Conservation (phyloP, 345 rosid species). For the Populus simonii region DNA sequence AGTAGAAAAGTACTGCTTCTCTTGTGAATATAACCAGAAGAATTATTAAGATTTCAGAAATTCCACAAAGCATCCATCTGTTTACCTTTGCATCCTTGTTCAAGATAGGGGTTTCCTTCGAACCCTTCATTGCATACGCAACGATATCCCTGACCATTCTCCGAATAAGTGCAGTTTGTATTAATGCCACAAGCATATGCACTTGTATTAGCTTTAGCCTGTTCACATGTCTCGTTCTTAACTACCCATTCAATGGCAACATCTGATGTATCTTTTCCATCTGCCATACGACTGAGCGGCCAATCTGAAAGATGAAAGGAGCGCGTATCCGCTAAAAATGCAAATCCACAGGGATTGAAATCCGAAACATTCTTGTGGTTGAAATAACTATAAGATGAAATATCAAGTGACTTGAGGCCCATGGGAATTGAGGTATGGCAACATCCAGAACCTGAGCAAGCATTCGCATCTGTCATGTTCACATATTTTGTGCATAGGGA, state of each 20-base stretch:
- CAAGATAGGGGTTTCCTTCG: conserved; percentile 22
- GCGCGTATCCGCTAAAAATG: conserved; percentile 14
- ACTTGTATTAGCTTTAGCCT: not conserved
- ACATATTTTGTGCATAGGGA: conserved; percentile 4
- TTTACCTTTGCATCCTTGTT: conserved; percentile 16
- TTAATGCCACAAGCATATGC: conserved; percentile 12
- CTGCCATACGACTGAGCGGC: not conserved
- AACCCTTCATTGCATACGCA: conserved; percentile 16
- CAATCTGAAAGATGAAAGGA: not conserved
- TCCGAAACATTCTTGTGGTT: conserved; percentile 1
- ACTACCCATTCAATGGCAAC: conserved; percentile 24
- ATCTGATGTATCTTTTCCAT: not conserved
- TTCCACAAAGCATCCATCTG: too few relatives aligned
- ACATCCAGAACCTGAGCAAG: conserved; percentile 32
- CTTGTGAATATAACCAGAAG: not conserved
- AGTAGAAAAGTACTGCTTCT: not conserved
- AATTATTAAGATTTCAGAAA: not conserved
- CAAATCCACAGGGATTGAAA: conserved; percentile 21
- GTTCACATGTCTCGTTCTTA: not conserved
- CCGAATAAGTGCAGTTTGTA: conserved; percentile 2
- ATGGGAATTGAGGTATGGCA: conserved; percentile 26
- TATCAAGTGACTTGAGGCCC: conserved; percentile 1
- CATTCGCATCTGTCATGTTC: not conserved
- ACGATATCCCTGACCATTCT: conserved; percentile 13
- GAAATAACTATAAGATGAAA: accelerated